These are phyloP conservation scores for Podospora anserina DNA, from an alignment of 495 filamentous ascomycete species.

Conservation along the genomic window DNA sequence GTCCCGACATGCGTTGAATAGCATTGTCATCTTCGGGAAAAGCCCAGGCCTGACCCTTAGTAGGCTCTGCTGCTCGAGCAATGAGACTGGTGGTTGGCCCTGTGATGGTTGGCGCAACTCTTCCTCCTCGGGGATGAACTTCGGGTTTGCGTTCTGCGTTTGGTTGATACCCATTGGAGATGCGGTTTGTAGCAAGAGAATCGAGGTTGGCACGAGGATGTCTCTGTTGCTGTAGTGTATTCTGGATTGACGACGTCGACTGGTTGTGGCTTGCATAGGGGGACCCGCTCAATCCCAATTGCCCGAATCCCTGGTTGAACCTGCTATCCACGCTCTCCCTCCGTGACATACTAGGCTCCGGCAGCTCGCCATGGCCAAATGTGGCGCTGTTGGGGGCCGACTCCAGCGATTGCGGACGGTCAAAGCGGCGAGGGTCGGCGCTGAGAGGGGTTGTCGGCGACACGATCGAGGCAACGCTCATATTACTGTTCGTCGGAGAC, in stretches of 20 bases:
- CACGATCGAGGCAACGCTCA: constrained; percentile 57
- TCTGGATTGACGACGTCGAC: constrained; percentile 69
- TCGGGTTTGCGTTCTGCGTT: constrained; percentile 53
- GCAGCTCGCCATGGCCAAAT: constrained; percentile 26
- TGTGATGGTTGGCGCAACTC: constrained; percentile 72
- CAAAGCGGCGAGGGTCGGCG: constrained; percentile 37
- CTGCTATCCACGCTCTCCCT: constrained; percentile 77
- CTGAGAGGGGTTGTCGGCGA: constrained; percentile 49
- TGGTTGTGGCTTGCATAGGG: constrained; percentile 75
- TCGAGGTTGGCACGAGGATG: constrained; percentile 47
- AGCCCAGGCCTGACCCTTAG: constrained; percentile 77
- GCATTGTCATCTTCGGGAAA: constrained; percentile 73
- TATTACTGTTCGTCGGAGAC: constrained; percentile 46
- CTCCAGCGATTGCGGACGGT: constrained; percentile 47
- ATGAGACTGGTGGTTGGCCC: constrained; percentile 74
- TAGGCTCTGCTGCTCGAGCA: constrained; percentile 75
- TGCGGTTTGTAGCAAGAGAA: constrained; percentile 47
- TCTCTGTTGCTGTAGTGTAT: constrained; percentile 49
- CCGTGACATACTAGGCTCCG: constrained; percentile 49
- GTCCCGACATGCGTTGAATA: constrained; percentile 40
- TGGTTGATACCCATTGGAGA: constrained; percentile 62
- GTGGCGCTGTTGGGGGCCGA: constrained; percentile 35
- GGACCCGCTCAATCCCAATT: constrained; percentile 62
- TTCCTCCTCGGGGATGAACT: constrained; percentile 47
- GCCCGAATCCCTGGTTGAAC: constrained; percentile 66